These are phyloP conservation scores for Corynascus novoguineensis DNA, from an alignment of 495 filamentous ascomycete genomes.

Conservation along the genomic window DNA sequence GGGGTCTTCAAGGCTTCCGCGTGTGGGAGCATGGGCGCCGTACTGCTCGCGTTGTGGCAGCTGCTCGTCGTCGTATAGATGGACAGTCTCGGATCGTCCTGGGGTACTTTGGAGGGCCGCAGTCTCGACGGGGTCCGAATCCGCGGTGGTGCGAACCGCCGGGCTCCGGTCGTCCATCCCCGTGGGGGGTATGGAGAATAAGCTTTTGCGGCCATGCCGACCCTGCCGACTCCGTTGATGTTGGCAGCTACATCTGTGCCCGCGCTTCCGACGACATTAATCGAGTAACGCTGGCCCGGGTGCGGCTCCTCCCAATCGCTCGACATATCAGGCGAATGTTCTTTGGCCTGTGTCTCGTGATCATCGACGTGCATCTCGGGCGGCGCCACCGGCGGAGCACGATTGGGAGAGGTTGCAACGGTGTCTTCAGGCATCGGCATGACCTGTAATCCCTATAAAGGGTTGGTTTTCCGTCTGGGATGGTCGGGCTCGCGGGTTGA, in stretches of 20 bases:
- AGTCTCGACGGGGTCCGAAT: constrained; percentile 25
- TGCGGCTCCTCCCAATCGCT: constrained; percentile 44
- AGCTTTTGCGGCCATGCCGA: constrained; percentile 52
- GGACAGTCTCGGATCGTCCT: constrained; percentile 25
- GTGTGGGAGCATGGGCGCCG: constrained; percentile 16
- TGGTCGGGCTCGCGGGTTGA: constrained; percentile 27
- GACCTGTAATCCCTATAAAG: constrained; percentile 53
- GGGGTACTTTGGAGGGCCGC: constrained; percentile 36
- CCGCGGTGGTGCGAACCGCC: constrained; percentile 28
- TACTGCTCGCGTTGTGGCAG: background rate
- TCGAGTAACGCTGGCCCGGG: constrained; percentile 39
- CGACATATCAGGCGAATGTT: constrained; percentile 17
- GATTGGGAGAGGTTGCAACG: constrained; percentile 23
- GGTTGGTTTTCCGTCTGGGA: constrained; percentile 30
- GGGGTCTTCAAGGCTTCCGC: background rate
- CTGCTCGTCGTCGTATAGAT: constrained; percentile 18
- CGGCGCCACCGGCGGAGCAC: constrained; percentile 16
- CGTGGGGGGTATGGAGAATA: constrained; percentile 23
- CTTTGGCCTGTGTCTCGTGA: constrained; percentile 16
- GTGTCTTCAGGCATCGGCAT: constrained; percentile 41
- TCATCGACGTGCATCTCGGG: constrained; percentile 16
- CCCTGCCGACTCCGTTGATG: constrained; percentile 34
- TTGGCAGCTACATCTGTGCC: constrained; percentile 26
- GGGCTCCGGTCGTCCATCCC: constrained; percentile 19
- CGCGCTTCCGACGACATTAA: constrained; percentile 29